phyloP scores from a whole-genome alignment of 768 basidiomycete species.

The Xerocomellus chrysenteron region DNA sequence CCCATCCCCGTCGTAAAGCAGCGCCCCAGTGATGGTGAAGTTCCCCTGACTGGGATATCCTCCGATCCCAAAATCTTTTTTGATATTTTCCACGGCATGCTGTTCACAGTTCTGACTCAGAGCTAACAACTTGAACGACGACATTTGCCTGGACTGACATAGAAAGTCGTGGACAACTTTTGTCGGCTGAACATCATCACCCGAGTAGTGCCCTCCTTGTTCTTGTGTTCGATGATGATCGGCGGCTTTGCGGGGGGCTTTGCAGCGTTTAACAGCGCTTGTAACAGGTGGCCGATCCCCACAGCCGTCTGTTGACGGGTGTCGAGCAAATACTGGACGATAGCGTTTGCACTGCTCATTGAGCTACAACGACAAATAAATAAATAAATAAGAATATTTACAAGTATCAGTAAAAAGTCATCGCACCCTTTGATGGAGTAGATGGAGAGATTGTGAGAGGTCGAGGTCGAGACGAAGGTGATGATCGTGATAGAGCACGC shows the following conservation, averaged over 20 bases:
- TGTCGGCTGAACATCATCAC: slow-evolving; percentile 13
- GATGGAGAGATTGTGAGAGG: too few relatives aligned
- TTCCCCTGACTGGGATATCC: not conserved
- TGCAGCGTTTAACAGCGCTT: slow-evolving; percentile 43
- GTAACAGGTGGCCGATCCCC: slow-evolving; percentile 47
- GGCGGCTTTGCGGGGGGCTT: not conserved
- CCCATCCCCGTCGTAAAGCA: slow-evolving; percentile 6
- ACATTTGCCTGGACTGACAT: not conserved
- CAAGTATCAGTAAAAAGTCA: too few relatives aligned
- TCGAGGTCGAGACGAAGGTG: slow-evolving; percentile 57
- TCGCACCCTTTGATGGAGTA: too few relatives aligned
- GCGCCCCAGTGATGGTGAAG: not conserved
- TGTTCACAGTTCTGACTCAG: not conserved
- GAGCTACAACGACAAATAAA: not conserved
- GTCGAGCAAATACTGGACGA: slow-evolving; percentile 6
- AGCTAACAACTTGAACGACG: not conserved
- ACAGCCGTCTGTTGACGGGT: not conserved
- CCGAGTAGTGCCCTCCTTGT: not conserved
- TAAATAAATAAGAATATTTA: not conserved
- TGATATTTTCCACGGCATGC: not conserved
- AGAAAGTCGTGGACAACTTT: not conserved
- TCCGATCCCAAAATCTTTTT: not conserved
- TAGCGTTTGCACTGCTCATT: slow-evolving; percentile 7
- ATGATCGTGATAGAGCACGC: slow-evolving; percentile 39
- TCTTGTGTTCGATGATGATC: slow-evolving; percentile 5